Conservation (phyloP, 306 rosid species). For the Hippophae tibetana region DNA sequence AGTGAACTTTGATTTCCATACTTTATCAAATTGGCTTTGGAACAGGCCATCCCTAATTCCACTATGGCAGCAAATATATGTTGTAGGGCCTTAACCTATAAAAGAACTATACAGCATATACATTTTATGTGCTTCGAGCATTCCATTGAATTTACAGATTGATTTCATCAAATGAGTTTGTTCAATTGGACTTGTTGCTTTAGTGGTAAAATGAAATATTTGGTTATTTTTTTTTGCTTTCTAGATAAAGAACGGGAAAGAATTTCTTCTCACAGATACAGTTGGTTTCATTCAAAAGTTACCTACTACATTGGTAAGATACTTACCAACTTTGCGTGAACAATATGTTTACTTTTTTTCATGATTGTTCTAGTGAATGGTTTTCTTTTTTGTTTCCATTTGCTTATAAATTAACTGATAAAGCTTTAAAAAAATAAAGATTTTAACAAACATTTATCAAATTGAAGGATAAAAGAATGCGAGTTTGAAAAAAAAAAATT, state of each 20-base stretch:
- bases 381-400: background rate
- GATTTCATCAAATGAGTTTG: background rate
- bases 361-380: background rate
- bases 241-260: conserved; percentile 87
- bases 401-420: conserved; percentile 5
- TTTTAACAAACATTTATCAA: conserved; percentile 3
- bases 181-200: conserved; percentile 9
- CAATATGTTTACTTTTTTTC: conserved; percentile 10
- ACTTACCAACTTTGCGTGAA: conserved; percentile 9
- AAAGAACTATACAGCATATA: background rate
- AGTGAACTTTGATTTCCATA: background rate
- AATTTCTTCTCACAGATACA: conserved; percentile 87
- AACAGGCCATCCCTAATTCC: too few species aligned
- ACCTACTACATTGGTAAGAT: conserved; percentile 86
- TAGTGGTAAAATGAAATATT: conserved; percentile 16
- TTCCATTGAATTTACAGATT: background rate
- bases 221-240: conserved; percentile 21
- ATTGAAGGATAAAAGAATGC: background rate
- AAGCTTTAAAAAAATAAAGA: background rate
- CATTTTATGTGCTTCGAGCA: background rate
- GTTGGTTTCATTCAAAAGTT: conserved; percentile 98
- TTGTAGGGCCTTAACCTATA: background rate
- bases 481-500: conserved; percentile 12
- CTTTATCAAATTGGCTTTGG: background rate
- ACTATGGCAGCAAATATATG: background rate